Base-by-base conservation (phyloP, 1,284 basidiomycete species). In the Ceratobasidium sp. region DNA sequence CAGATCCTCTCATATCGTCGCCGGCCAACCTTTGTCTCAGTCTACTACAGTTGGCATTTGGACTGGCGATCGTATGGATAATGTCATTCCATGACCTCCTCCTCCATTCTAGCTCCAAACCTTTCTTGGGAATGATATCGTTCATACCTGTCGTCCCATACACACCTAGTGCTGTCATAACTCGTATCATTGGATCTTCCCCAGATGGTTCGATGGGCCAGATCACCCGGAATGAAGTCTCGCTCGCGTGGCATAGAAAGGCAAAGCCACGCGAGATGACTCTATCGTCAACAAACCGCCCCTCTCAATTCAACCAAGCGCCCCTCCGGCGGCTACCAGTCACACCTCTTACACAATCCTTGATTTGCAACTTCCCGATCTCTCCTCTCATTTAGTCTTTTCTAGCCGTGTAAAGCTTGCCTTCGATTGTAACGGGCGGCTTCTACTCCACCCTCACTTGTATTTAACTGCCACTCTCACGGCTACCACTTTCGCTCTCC, bases 161-260 rank as follows among this genome's bases (percentile, higher is more conserved):
- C 45, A 72, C 59, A 59, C 41, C 47, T 57, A 57, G 19, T 57
- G 27, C 36, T 60, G n/a, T 17, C 56, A 50, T 60, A 54, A 72
- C 67, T 72, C 69, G 56, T 27, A 56, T 29, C 56, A 69, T 72
- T 47, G 57, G 45, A 48, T 72, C 69, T 27, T 45, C 50, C 3
- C 9, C 44, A 47, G 45, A 62, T 62, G 69, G 69, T 72, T 72
- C 69, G 69, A 72, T 72, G 56, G 24, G 31, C 41, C 41, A 57
- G 50, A 44, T 29, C 15, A 5, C 4, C 17, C 57, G 31, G 57
- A 36, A 11, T 41, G 62, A 60, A 60, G 36, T 57, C 69, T 62
- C 56, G 69, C 69, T 72, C 69, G 69, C 69, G 69, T 72, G 69
- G 69, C 69, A 71, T 71, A 72, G 69, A 62, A 72, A 60, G 69